Evolutionary conservation across 2,329 filamentous ascomycete species (phyloP), one percentile per base, ranked within the genome.

Genomic region (Akanthomyces dipterigenus): DNA sequence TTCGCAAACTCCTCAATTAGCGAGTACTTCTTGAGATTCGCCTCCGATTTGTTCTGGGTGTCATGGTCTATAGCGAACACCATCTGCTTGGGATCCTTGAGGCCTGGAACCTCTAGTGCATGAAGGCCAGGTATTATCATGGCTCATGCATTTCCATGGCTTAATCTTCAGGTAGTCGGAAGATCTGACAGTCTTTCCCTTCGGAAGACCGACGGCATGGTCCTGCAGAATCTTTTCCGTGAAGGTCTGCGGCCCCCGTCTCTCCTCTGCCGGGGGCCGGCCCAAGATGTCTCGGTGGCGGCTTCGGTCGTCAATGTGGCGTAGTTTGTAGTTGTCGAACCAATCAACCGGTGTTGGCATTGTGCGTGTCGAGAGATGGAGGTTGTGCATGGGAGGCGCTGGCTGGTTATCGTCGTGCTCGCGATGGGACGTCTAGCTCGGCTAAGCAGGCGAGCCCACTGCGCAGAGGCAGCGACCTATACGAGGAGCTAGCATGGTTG

Each of bases 201-300:
- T 73, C 1, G 89, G 76, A 1, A 96, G 82, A 11, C 87, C 90
- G n/a, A 92, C 81, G 0, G 91, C 83, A 73, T 96, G 88, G 18
- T 82, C 77, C 73, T 97, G 93, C 0, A 96, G 88, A 63, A 97
- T 96, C 80, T 96, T 96, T 73, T 97, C 93, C 3, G 90, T 95
- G 56, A 96, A 76, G 3, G 90, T 97, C 75, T 96, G 92, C 0
- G 90, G 83, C 2, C 40, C n/a, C 38, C 55, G 16, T n/a, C 16
- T 46, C 18, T 26, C 42, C 42, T 48, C 55, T 12, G 28, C 43
- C 22, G 55, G 31, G 7, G 55, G 14, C 18, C 50, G 26, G 50
- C 38, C 31, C 28, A 57, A 5, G 55, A 48, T 12, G 42, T 36
- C 28, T 57, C 55, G 20, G 31, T 43, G 22, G 36, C 9, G 2